Evolutionary conservation across 2,329 filamentous ascomycete genomes (phyloP).

Genomic region (Endoconidiophora laricicola): DNA sequence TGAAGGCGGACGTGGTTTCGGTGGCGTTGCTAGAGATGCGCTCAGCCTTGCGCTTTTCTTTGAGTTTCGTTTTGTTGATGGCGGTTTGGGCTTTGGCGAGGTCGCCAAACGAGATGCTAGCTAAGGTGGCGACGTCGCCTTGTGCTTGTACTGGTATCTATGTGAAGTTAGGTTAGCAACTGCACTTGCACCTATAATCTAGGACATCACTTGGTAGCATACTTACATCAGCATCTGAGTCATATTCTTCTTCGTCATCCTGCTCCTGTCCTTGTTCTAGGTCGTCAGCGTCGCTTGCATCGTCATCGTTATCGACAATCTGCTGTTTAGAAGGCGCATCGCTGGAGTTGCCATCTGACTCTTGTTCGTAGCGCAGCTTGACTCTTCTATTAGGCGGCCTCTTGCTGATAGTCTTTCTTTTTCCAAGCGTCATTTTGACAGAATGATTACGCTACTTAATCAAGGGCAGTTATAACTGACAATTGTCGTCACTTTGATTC

Average conservation of each 20-base stretch:
- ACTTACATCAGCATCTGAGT: conserved; percentile 12
- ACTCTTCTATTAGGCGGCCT: neutral
- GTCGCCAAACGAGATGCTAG: conserved; percentile 71
- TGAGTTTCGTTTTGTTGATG: conserved; percentile 24
- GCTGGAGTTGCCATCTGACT: conserved; percentile 22
- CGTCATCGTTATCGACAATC: conserved; percentile 19
- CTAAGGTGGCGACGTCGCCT: conserved; percentile 20
- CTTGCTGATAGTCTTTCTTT: conserved; percentile 24
- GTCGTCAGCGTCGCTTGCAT: conserved; percentile 19
- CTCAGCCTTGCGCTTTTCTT: conserved; percentile 16
- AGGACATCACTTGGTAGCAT: neutral
- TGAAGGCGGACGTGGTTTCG: conserved; percentile 16
- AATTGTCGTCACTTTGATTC: neutral
- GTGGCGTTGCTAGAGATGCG: neutral
- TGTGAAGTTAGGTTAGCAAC: neutral
- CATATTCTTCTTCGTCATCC: conserved; percentile 16
- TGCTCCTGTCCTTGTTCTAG: conserved; percentile 18
- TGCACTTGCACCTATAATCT: neutral
- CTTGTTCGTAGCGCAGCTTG: conserved; percentile 20
- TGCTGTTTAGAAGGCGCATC: conserved; percentile 20
- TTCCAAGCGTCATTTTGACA: conserved; percentile 22
- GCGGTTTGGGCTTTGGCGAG: conserved; percentile 70
- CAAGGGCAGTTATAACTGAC: too few species aligned
- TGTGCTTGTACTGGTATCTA: conserved; percentile 1
- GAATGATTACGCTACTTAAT: neutral